phyloP scores from a whole-genome alignment of 768 basidiomycete species.

The Lanmaoa pseudosensibilis region DNA sequence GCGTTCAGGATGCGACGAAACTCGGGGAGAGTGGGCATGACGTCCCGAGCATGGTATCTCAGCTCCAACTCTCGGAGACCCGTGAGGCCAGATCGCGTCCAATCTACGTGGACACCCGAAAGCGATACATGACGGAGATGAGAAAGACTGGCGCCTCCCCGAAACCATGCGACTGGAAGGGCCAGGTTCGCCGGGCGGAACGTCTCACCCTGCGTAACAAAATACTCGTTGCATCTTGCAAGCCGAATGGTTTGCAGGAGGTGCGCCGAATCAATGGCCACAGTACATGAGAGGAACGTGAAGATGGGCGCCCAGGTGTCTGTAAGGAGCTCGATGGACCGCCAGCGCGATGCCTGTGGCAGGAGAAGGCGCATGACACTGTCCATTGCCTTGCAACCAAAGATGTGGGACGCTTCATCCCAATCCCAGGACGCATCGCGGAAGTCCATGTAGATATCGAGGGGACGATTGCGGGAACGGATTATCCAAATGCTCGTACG shows the following conservation, averaged over 20 bases:
- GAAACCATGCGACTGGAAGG: conserved; percentile 44
- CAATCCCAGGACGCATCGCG: conserved; percentile 59
- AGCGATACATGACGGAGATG: conserved; percentile 45
- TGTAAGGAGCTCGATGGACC: conserved; percentile 47
- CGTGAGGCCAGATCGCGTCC: conserved; percentile 41
- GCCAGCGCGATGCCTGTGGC: conserved; percentile 48
- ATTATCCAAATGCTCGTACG: conserved; percentile 40
- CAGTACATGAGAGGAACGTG: conserved; percentile 47
- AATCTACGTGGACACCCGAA: conserved; percentile 59
- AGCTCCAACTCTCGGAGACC: conserved; percentile 50
- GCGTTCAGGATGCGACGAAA: conserved; percentile 44
- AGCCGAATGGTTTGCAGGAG: conserved; percentile 44
- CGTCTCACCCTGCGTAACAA: conserved; percentile 42
- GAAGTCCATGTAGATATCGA: conserved; percentile 56
- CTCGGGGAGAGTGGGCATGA: conserved; percentile 51
- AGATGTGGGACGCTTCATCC: conserved; percentile 45
- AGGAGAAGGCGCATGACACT: conserved; percentile 45
- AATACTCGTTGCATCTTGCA: conserved; percentile 59
- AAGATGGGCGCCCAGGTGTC: conserved; percentile 64
- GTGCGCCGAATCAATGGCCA: conserved; percentile 34
- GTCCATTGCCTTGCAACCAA: conserved; percentile 46
- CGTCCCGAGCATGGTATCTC: conserved; percentile 55
- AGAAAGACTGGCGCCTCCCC: conserved; percentile 30
- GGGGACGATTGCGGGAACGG: conserved; percentile 46
- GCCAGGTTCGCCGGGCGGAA: conserved; percentile 47